These are phyloP conservation scores for Schwanniomyces etchellsii DNA, from an alignment of 1,139 yeast species.

Conservation along the genomic window DNA sequence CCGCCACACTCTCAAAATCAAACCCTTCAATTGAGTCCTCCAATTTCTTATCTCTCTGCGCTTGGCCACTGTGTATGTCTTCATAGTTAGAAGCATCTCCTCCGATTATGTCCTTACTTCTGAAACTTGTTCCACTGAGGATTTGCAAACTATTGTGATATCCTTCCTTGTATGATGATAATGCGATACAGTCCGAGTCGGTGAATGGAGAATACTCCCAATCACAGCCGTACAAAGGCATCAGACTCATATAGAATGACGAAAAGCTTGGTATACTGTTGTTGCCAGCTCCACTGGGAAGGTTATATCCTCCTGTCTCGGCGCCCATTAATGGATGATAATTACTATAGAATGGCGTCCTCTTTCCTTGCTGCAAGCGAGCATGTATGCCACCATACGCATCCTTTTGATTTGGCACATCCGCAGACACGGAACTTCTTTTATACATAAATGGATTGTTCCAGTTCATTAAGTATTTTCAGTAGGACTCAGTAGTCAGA, in stretches of 20 bases:
- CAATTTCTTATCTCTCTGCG: slow-evolving; percentile 3
- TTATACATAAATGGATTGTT: slow-evolving; percentile 9
- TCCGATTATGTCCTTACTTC: slow-evolving; percentile 10
- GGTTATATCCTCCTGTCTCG: slow-evolving; percentile 1
- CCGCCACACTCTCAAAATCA: slow-evolving; percentile 47
- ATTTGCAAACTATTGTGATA: slow-evolving; percentile 50
- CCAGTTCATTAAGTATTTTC: slow-evolving; percentile 13
- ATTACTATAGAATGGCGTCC: slow-evolving; percentile 7
- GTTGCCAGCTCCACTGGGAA: slow-evolving; percentile 8
- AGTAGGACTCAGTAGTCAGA: neutral
- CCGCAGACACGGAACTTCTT: slow-evolving; percentile 12
- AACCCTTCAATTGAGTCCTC: slow-evolving; percentile 27
- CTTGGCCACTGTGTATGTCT: slow-evolving; percentile 5
- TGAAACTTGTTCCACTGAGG: slow-evolving; percentile 33
- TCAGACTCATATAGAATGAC: slow-evolving; percentile 53
- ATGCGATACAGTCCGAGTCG: slow-evolving; percentile 50
- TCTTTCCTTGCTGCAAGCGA: neutral
- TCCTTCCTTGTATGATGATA: slow-evolving; percentile 70
- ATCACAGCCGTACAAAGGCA: slow-evolving; percentile 63
- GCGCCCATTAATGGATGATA: slow-evolving; percentile 6
- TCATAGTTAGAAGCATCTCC: slow-evolving; percentile 13
- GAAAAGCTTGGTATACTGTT: slow-evolving; percentile 4
- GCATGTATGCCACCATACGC: neutral
- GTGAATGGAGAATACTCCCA: slow-evolving; percentile 47
- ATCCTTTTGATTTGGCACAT: slow-evolving; percentile 6